Percentiles rank a stretch among this genome's conserved stretches.
Evolutionary conservation across 163 green algal genomes (phyloP).

Genomic region (Chlamydomonas reinhardtii): DNA sequence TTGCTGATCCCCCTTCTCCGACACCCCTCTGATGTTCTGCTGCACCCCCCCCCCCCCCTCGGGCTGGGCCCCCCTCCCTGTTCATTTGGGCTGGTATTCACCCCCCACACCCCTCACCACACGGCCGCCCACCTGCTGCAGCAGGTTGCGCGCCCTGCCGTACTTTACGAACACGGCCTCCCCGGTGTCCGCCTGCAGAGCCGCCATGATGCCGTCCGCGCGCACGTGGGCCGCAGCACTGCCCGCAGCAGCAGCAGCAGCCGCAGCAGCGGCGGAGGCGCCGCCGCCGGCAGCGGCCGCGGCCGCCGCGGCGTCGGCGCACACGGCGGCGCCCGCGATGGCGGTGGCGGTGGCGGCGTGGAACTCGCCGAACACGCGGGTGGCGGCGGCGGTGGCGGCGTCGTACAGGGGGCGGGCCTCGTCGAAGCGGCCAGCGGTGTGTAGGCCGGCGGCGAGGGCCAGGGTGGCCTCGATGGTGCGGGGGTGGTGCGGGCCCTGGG

Average conservation of each 20-base stretch:
- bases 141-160: constrained; percentile 4
- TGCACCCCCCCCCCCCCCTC: too few species aligned
- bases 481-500: constrained; percentile 29
- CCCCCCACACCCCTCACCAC: too few species aligned
- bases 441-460: constrained; percentile 5
- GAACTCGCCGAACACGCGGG: constrained; percentile 38
- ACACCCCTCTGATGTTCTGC: too few species aligned
- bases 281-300: neutral
- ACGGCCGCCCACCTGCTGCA: neutral
- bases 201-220: constrained; percentile 1
- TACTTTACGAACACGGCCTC: constrained; percentile 20
- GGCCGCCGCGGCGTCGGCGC: constrained; percentile 14
- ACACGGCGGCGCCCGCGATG: constrained; percentile 18
- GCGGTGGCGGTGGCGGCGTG: constrained; percentile 18
- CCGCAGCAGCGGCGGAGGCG: neutral
- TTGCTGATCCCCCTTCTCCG: too few species aligned
- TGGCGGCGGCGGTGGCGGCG: neutral
- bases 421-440: neutral
- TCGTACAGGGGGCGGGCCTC: constrained; percentile 17
- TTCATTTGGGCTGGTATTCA: too few species aligned
- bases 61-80: too few species aligned
- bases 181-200: neutral
- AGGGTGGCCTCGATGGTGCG: constrained; percentile 39
- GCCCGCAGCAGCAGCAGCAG: neutral
- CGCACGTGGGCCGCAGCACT: constrained; percentile 1